A percentile compares a stretch with the other conserved stretches of the same genome.
Conservation (phyloP, 306 rosid genomes). For the Quercus rubra region DNA sequence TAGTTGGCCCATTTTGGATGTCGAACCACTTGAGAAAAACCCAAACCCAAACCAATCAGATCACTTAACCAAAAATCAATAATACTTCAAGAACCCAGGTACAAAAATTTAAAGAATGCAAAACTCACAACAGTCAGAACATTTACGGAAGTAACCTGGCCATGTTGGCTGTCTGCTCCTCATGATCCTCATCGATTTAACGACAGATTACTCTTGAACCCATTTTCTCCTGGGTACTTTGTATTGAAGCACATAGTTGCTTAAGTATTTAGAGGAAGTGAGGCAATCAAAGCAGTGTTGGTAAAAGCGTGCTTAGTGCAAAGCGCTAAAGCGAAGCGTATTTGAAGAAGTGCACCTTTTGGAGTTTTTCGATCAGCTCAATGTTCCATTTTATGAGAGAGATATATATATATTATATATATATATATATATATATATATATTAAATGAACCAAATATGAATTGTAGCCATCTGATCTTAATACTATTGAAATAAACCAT, state of each 20-base stretch:
- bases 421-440: no score
- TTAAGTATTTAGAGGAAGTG: conserved; percentile 25
- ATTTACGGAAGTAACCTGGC: conserved; percentile 30
- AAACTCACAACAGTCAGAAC: conserved; percentile 42
- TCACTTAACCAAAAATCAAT: background rate
- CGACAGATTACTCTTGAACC: conserved; percentile 11
- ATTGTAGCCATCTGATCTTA: no score
- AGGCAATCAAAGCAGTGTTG: conserved; percentile 29
- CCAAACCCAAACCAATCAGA: background rate
- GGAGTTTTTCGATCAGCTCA: no score
- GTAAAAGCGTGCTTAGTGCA: no score
- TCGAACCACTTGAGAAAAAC: conserved; percentile 4
- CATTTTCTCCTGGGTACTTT: conserved; percentile 14
- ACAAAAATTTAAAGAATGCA: background rate
- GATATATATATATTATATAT: no score
- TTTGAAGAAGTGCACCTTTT: no score
- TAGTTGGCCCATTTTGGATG: no score
- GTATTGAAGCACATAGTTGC: conserved; percentile 30
- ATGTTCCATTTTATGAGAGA: no score
- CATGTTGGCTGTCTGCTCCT: conserved; percentile 29
- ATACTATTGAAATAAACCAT: no score
- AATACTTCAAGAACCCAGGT: background rate
- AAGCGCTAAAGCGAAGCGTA: no score
- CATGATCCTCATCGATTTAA: conserved; percentile 34
- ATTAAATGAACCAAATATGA: no score